Conservation (phyloP, 2,329 filamentous ascomycete species). For the Diaporthe sp. region DNA sequence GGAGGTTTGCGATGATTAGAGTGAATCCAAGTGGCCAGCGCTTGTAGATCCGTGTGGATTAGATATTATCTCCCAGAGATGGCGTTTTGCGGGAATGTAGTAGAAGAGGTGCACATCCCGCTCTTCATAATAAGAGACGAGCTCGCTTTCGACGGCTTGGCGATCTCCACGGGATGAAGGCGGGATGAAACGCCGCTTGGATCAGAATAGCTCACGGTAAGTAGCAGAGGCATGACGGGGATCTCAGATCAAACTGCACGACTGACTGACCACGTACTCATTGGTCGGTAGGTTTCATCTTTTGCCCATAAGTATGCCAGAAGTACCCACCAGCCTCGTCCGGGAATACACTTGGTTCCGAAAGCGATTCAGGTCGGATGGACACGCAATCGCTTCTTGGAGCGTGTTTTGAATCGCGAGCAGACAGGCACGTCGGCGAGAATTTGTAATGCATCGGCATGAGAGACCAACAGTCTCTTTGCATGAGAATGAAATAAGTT, state of each 20-base stretch:
- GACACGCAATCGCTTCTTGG: conserved; percentile 19
- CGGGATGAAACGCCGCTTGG: conserved; percentile 29
- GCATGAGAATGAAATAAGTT: not conserved
- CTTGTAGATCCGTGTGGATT: not conserved
- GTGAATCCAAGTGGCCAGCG: conserved; percentile 5
- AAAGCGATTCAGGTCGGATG: conserved; percentile 20
- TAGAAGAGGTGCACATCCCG: conserved; percentile 15
- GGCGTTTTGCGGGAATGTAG: not conserved
- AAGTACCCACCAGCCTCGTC: not conserved
- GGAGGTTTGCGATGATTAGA: not conserved
- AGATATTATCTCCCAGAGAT: conserved; percentile 5
- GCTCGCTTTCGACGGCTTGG: conserved; percentile 14
- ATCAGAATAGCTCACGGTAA: conserved; percentile 15
- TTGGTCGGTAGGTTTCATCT: conserved; percentile 25
- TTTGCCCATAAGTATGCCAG: not conserved
- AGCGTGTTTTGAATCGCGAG: conserved; percentile 23
- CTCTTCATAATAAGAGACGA: conserved; percentile 24
- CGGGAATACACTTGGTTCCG: conserved; percentile 8
- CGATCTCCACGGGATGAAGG: conserved; percentile 16
- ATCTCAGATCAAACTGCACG: conserved; percentile 26
- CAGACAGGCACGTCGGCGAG: not conserved
- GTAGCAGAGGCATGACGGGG: conserved; percentile 22
- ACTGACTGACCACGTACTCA: conserved; percentile 4
- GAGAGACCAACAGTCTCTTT: not conserved
- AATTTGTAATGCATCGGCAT: not conserved